Conservation (phyloP, 768 basidiomycete genomes). For the Chalciporus pseudorubinellus region DNA sequence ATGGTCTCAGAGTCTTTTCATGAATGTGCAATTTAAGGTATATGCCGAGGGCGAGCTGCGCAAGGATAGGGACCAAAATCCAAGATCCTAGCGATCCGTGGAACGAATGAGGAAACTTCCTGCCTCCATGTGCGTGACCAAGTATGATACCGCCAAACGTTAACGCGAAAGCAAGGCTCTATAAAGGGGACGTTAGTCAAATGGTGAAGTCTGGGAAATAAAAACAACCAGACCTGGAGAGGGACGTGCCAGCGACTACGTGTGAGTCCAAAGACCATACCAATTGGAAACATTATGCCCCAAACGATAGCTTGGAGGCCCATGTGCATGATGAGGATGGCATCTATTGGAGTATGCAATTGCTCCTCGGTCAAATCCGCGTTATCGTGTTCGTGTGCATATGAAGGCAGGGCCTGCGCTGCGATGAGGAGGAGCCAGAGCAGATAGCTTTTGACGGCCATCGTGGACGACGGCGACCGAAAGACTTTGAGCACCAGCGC, state of each 20-base stretch:
- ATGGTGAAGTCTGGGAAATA: not conserved
- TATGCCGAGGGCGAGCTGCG: conserved; percentile 72
- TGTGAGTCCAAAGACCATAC: conserved; percentile 73
- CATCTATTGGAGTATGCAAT: conserved; percentile 64
- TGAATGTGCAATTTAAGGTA: conserved; percentile 93
- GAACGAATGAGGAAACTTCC: conserved; percentile 68
- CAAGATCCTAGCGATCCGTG: conserved; percentile 65
- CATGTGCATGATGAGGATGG: conserved; percentile 82
- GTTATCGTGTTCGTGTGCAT: conserved; percentile 63
- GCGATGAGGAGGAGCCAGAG: conserved; percentile 10
- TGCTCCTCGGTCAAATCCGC: conserved; percentile 58
- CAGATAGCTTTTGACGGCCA: not conserved
- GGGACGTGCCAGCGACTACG: conserved; percentile 91
- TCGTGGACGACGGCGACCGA: not conserved
- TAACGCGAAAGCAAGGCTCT: conserved; percentile 68
- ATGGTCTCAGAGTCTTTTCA: conserved; percentile 70
- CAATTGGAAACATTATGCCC: conserved; percentile 85
- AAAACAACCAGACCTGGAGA: conserved; percentile 49
- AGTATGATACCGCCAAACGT: conserved; percentile 74
- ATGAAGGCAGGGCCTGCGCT: conserved; percentile 4
- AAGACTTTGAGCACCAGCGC: not conserved
- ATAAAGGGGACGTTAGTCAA: not conserved
- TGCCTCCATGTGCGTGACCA: conserved; percentile 84
- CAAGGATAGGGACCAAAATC: conserved; percentile 56
- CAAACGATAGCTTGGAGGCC: conserved; percentile 73